phyloP scores from a whole-genome alignment of 2,329 filamentous ascomycete species.

The Colletotrichum sp. region DNA sequence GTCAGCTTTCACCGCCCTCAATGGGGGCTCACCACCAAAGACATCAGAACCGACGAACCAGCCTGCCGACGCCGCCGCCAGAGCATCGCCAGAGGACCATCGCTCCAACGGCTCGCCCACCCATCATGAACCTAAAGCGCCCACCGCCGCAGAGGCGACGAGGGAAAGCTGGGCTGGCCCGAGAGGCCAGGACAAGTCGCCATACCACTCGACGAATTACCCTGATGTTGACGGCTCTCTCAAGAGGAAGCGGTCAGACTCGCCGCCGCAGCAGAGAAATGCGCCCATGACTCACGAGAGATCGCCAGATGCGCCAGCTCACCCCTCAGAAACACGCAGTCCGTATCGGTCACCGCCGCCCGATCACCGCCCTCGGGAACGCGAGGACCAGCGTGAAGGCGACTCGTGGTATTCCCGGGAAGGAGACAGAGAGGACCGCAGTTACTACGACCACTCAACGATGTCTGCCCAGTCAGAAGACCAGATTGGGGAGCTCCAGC shows the following conservation, averaged over 20 bases:
- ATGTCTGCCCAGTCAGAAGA: constrained; percentile 55
- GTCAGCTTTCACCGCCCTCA: constrained; percentile 59
- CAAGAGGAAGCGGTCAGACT: constrained; percentile 75
- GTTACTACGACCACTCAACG: constrained; percentile 52
- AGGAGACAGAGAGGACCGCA: constrained; percentile 50
- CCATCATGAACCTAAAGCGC: constrained; percentile 25
- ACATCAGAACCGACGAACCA: constrained; percentile 40
- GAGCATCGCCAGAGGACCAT: constrained; percentile 36
- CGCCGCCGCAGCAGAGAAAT: constrained; percentile 52
- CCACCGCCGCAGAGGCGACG: constrained; percentile 28
- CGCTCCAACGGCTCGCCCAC: constrained; percentile 25
- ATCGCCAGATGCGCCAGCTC: constrained; percentile 36
- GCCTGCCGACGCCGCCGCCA: constrained; percentile 29
- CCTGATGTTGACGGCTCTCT: constrained; percentile 54
- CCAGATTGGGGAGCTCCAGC: constrained; percentile 49
- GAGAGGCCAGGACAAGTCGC: constrained; percentile 42
- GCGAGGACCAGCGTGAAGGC: constrained; percentile 42
- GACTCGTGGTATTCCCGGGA: constrained; percentile 56
- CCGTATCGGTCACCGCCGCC: constrained; percentile 46
- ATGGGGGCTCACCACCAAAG: constrained; percentile 54
- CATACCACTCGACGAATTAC: constrained; percentile 44
- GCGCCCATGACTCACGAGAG: constrained; percentile 30
- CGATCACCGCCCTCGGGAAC: constrained; percentile 52
- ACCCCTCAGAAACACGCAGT: constrained; percentile 45
- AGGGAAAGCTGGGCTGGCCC: constrained; percentile 48